Percentiles rank a stretch among this genome's conserved stretches.
These are phyloP conservation scores for Kuraishia piskuri DNA, from an alignment of 805 yeast species.

Conservation along the genomic window DNA sequence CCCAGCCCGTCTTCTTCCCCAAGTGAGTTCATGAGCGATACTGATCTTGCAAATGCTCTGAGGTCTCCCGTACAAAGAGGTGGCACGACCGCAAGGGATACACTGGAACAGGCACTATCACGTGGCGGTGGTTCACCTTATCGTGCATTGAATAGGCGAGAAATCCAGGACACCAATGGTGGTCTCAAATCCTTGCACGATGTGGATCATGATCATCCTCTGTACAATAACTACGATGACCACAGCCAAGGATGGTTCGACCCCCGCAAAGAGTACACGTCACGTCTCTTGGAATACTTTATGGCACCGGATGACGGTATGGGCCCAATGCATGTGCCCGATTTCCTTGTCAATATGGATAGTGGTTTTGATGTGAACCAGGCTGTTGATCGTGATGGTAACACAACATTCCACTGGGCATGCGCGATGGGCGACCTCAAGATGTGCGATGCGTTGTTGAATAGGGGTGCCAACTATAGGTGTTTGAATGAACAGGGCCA, in stretches of 20 bases:
- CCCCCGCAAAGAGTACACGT: constrained; percentile 31
- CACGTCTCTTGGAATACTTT: constrained; percentile 42
- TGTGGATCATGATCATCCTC: background rate
- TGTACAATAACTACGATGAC: background rate
- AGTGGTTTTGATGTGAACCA: constrained; percentile 63
- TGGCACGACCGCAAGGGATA: constrained; percentile 1
- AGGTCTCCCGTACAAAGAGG: constrained; percentile 10
- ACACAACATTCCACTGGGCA: constrained; percentile 95
- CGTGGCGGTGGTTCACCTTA: background rate
- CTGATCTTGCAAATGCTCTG: constrained; percentile 37
- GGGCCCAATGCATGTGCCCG: constrained; percentile 42
- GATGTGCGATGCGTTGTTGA: constrained; percentile 66
- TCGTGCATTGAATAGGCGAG: background rate
- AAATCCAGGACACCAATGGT: background rate
- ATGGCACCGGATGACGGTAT: constrained; percentile 46
- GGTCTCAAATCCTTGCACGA: background rate
- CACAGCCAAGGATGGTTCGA: constrained; percentile 6
- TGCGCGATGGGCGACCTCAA: constrained; percentile 86
- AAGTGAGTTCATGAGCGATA: constrained; percentile 45
- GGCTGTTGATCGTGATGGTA: constrained; percentile 89
- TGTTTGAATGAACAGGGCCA: constrained; percentile 65
- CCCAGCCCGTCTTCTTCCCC: constrained; percentile 34
- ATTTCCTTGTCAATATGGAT: constrained; percentile 55
- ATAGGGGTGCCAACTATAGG: constrained; percentile 65
- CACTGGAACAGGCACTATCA: constrained; percentile 1